Evolutionary conservation across 78 protist genomes (phyloP).

Genomic region (Tieghemostelium lacteum): DNA sequence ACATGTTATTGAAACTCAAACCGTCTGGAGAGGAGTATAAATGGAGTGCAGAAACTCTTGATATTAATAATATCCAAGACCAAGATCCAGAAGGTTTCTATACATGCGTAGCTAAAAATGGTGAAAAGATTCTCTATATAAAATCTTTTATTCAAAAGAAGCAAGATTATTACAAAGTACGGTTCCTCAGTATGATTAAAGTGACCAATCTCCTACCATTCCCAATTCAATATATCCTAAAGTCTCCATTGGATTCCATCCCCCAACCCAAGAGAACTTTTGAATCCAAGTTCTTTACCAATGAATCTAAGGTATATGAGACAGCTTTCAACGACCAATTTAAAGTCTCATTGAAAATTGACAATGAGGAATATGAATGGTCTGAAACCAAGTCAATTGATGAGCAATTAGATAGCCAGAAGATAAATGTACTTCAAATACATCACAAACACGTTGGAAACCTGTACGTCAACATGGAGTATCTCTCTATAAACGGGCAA

Average conservation of each 20-base stretch:
- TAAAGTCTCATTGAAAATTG: conserved; percentile 11
- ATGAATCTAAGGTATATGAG: conserved; percentile 30
- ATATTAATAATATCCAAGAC: not conserved
- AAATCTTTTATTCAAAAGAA: conserved; percentile 16
- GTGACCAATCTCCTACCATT: conserved; percentile 45
- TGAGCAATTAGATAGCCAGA: conserved; percentile 11
- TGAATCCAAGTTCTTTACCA: not conserved
- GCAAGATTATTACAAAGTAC: conserved; percentile 17
- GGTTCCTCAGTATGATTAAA: conserved; percentile 41
- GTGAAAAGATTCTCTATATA: conserved; percentile 9
- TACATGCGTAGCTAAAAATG: conserved; percentile 7
- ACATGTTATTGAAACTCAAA: conserved; percentile 41
- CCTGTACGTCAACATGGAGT: conserved; percentile 51
- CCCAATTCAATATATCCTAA: conserved; percentile 39
- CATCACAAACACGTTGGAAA: not conserved
- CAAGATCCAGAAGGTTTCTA: not conserved
- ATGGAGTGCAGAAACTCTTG: conserved; percentile 44
- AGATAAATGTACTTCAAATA: not conserved
- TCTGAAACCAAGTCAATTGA: conserved; percentile 17
- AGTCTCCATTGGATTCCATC: conserved; percentile 5
- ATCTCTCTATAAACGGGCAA: conserved; percentile 18
- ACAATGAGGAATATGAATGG: conserved; percentile 10
- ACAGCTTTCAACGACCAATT: conserved; percentile 34
- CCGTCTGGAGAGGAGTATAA: conserved; percentile 50
- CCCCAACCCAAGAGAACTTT: not conserved